Percentiles rank a stretch among this genome's conserved stretches.
phyloP scores from a whole-genome alignment of 1,284 basidiomycete genomes.

The Cutaneotrichosporon spelunceum region DNA sequence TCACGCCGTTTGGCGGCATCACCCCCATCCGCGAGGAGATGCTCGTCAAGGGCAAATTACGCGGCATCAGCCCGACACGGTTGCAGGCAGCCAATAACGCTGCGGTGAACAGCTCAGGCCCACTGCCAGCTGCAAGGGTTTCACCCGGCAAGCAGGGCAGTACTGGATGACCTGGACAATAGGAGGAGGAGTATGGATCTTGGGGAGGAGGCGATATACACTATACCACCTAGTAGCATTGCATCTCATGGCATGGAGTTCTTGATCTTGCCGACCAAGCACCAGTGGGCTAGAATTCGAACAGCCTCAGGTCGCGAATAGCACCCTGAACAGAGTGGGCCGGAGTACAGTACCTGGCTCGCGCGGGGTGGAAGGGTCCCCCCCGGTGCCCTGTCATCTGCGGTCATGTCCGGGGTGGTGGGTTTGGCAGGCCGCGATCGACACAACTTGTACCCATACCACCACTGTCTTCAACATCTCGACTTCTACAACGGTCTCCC shows the following conservation, averaged over 20 bases:
- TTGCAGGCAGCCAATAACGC: conserved; percentile 1
- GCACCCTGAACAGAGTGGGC: too few species aligned
- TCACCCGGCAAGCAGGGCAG: conserved; percentile 14
- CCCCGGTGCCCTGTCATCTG: neutral
- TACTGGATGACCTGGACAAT: conserved; percentile 20
- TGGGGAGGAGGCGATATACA: neutral
- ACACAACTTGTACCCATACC: too few species aligned
- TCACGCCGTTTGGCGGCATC: conserved; percentile 40
- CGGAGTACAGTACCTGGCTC: too few species aligned
- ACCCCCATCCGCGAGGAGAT: conserved; percentile 37
- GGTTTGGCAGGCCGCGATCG: neutral
- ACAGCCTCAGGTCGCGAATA: too few species aligned
- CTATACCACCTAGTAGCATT: conserved; percentile 9
- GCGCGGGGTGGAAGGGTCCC: too few species aligned
- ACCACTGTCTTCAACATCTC: too few species aligned
- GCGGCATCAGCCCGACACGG: conserved; percentile 14
- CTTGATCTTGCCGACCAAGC: neutral
- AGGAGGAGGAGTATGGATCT: neutral
- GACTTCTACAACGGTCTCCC: too few species aligned
- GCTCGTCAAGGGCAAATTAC: conserved; percentile 23
- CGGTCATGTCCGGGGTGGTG: neutral
- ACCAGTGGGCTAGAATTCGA: too few species aligned
- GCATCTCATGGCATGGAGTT: conserved; percentile 10
- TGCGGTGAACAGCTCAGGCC: neutral
- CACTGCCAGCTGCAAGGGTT: neutral